A percentile compares a stretch with the other conserved stretches of the same genome.
Conservation (phyloP, 768 basidiomycete species). For the Xanthoconium stramineum region DNA sequence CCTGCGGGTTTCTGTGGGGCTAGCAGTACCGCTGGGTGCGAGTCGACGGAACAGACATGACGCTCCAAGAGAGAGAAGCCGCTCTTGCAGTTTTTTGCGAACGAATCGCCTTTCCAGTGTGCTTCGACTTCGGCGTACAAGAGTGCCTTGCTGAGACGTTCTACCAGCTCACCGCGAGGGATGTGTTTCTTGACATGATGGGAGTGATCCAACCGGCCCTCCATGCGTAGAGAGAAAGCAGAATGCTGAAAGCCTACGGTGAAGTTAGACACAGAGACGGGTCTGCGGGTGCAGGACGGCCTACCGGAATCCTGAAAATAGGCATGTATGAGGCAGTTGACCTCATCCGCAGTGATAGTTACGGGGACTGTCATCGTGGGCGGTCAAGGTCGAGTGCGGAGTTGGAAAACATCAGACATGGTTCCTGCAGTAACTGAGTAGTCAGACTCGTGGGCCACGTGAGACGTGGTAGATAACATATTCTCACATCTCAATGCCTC, state of each 20-base stretch:
- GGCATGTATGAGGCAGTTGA: constrained; percentile 82
- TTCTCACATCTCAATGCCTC: constrained; percentile 14
- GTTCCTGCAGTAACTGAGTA: not conserved
- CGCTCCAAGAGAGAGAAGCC: constrained; percentile 72
- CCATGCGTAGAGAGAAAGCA: constrained; percentile 76
- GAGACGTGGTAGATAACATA: constrained; percentile 2
- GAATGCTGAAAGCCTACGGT: constrained; percentile 72
- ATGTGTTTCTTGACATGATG: constrained; percentile 70
- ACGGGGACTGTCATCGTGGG: constrained; percentile 43
- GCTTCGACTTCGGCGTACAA: constrained; percentile 81
- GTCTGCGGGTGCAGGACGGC: not conserved
- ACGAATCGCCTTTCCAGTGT: constrained; percentile 67
- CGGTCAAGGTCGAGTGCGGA: constrained; percentile 18
- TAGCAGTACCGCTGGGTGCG: constrained; percentile 22
- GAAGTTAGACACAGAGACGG: constrained; percentile 7
- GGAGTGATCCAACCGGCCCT: constrained; percentile 68
- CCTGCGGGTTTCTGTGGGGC: constrained; percentile 21
- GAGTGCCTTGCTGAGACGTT: constrained; percentile 75
- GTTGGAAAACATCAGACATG: constrained; percentile 15
- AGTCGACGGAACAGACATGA: constrained; percentile 64
- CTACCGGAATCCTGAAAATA: constrained; percentile 82
- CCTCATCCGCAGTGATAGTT: constrained; percentile 73
- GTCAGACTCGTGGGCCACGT: not conserved
- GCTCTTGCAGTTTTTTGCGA: constrained; percentile 63
- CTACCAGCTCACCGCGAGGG: constrained; percentile 76